Base-by-base conservation (phyloP, 805 yeast species). In the Candida schatavii region DNA sequence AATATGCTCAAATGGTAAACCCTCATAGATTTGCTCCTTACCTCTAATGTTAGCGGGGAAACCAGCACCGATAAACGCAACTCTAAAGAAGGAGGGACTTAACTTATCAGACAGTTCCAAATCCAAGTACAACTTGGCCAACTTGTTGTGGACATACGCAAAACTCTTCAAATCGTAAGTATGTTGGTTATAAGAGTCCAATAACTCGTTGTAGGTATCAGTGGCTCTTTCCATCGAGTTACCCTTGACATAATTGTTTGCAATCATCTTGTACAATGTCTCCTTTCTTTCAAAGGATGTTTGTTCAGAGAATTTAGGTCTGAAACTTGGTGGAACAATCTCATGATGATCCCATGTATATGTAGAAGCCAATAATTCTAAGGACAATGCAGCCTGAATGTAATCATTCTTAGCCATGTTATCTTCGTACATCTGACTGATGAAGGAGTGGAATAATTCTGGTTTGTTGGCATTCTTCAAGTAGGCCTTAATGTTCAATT, bases 1-100 rank as follows among this genome's bases (percentile, higher is more conserved):
- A 45, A 88, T 81, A 60, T 86, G 93, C 58, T 88, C 97, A 65
- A 85, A 88, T 23, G 95, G 88, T 40, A 80, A 70, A 4, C 96
- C 96, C 63, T 88, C 95, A 56, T 83, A 86, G 40, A 88, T 84
- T 57, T 83, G 88, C 45, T 81, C 81, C 54, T 83, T 80, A 36
- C 86, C 85, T 54, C 95, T 72, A 37, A 85, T 74, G 28, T 89
- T 77, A 25, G 68, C 70, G 5, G 96, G 96, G 72, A 88, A 88
- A 2, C 96, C 96, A 40, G 74, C 77, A 13, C 97, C 97, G 57
- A 85, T 76, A 55, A 84, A 88, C 17, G 85, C 75, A 41, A 88
- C 88, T 56, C 83, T 77, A 71, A 86, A 88, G 59, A 77, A 88
- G 5, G 88, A 80, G 20, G 95, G 87, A 17, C 83, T 79, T 43